Evolutionary conservation across 2,329 filamentous ascomycete genomes (phyloP).

Genomic region (Microcyclosporella mali): DNA sequence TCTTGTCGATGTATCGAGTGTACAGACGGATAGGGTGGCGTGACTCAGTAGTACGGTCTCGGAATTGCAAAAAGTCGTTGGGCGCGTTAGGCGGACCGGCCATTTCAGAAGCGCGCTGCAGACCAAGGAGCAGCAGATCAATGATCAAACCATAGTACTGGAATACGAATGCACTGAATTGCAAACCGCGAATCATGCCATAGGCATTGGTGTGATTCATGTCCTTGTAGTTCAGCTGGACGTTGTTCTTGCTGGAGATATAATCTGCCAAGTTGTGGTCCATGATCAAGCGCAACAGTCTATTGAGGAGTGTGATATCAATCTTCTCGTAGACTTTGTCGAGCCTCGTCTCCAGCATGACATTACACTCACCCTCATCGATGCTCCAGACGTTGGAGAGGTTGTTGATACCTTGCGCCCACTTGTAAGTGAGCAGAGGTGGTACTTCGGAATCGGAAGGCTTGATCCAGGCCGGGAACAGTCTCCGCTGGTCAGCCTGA

Average conservation of each 20-base stretch:
- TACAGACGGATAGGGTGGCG: conserved; percentile 96
- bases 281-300: conserved; percentile 90
- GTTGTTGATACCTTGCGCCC: conserved; percentile 99
- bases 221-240: conserved; percentile 97
- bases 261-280: conserved; percentile 99
- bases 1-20: conserved; percentile 94
- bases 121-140: conserved; percentile 81
- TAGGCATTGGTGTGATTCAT: conserved; percentile 99
- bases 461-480: conserved; percentile 99
- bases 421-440: conserved; percentile 91
- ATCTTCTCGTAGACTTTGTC: conserved; percentile 99
- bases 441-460: conserved; percentile 97
- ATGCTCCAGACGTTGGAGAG: conserved; percentile 92
- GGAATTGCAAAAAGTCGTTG: conserved; percentile 97
- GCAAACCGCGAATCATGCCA: conserved; percentile 93
- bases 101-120: conserved; percentile 96
- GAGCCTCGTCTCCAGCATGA: conserved; percentile 95
- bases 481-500: conserved; percentile 90
- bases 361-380: conserved; percentile 90
- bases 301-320: conserved; percentile 90
- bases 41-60: conserved; percentile 84
- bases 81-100: conserved; percentile 88
- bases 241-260: conserved; percentile 99
- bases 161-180: conserved; percentile 98
- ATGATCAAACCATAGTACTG: conserved; percentile 97